phyloP scores from a whole-genome alignment of 108 stramenopile species.

The Cyclotella atomus region DNA sequence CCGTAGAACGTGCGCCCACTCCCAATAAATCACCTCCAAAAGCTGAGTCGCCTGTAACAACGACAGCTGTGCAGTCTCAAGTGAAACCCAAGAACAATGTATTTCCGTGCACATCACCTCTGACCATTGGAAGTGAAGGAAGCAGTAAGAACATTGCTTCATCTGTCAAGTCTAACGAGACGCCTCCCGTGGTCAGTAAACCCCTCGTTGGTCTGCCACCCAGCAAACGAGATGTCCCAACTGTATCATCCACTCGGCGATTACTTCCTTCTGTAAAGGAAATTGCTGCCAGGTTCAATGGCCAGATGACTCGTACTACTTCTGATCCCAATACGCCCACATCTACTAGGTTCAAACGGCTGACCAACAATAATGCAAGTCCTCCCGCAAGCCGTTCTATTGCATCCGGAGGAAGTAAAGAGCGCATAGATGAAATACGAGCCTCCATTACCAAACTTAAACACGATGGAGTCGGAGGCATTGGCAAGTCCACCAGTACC shows the following conservation, averaged over 20 bases:
- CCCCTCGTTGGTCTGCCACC: conserved; percentile 17
- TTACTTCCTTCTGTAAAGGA: conserved; percentile 8
- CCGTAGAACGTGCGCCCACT: no score
- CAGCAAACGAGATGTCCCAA: conserved; percentile 8
- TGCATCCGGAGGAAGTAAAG: not conserved
- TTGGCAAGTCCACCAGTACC: conserved; percentile 31
- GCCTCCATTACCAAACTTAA: conserved; percentile 48
- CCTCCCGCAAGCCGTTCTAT: not conserved
- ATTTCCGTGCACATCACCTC: conserved; percentile 31
- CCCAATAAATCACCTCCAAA: no score
- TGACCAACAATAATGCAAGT: conserved; percentile 1
- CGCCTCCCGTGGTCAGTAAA: not conserved
- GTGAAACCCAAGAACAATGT: conserved; percentile 4
- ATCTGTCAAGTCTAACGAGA: no score
- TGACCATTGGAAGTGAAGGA: not conserved
- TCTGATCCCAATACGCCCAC: not conserved
- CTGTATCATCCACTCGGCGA: not conserved
- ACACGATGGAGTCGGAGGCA: conserved; percentile 34
- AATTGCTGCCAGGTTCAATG: conserved; percentile 8
- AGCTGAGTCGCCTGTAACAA: not conserved
- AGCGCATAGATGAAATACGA: conserved; percentile 23
- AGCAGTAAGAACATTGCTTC: not conserved
- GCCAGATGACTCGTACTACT: not conserved
- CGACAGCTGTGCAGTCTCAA: not conserved
- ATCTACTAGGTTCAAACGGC: not conserved